Evolutionary conservation across 2,329 filamentous ascomycete species (phyloP), one percentile per base, ranked within the genome.

Genomic region (Colletotrichum orbiculare): DNA sequence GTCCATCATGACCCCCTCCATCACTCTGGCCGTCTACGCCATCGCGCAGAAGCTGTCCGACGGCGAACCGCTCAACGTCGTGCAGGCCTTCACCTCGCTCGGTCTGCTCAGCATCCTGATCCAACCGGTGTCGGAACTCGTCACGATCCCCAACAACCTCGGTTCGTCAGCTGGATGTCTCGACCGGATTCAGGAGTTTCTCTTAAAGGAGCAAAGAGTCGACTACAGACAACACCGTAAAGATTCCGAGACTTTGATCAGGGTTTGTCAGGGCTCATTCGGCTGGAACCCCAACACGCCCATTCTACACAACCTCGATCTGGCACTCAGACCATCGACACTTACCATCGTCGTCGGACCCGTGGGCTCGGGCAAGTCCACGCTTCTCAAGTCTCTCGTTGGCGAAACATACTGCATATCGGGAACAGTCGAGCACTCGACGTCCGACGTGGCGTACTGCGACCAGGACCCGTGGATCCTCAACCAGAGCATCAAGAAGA

Each of bases 341-440:
- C 11, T 64, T 9, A 64, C 61, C 2, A 2, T 64, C 0, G 1
- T 64, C 1, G 9, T 60, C 2, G 61, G 61, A 2, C 43, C 61
- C 13, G 63, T 79, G 0, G 78, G 76, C 1, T 75, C 70, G 13
- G 78, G 78, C 3, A 80, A 79, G 60, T 75, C 73, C 3, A 75
- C 75, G 2, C 61, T 78, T 0, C 59, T 78, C 33, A 72, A 76
- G 45, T 68, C 73, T 10, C 57, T 79, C 0, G 71, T 77, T 0
- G 73, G 74, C 6, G 75, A 76, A 56, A 68, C 69, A 13, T 38
- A 52, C n/a, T 17, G 47, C 64, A 11, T 48, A 45, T 12, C 60
- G 47, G 41, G 62, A 56, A 15, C 58, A 10, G 57, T 72, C 4
- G 12, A 66, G 1, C 52, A 69, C 10, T 48, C 68, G 25, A 17